phyloP scores from a whole-genome alignment of 768 basidiomycete genomes.

The Zangia roseola region DNA sequence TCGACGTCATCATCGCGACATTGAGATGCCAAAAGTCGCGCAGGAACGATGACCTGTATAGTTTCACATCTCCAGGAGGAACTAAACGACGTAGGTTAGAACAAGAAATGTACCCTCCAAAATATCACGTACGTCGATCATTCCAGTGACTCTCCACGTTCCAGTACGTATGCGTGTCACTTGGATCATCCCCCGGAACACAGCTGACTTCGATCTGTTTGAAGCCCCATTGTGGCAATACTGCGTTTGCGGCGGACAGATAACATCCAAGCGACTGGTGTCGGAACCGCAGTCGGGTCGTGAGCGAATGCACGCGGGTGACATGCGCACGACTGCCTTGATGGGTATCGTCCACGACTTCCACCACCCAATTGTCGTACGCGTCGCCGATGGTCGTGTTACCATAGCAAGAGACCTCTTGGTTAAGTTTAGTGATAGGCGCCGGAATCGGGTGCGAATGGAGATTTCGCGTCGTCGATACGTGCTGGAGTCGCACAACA shows the following conservation, averaged over 20 bases:
- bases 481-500: slow-evolving; percentile 77
- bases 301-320: slow-evolving; percentile 81
- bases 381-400: slow-evolving; percentile 84
- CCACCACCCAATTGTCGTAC: slow-evolving; percentile 90
- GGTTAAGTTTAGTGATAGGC: slow-evolving; percentile 83
- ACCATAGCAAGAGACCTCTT: slow-evolving; percentile 94
- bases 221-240: slow-evolving; percentile 97
- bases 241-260: slow-evolving; percentile 81
- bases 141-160: slow-evolving; percentile 99
- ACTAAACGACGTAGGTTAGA: slow-evolving; percentile 45
- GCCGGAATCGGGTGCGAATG: slow-evolving; percentile 90
- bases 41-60: slow-evolving; percentile 88
- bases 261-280: slow-evolving; percentile 84
- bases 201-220: slow-evolving; percentile 98
- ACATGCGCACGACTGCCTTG: slow-evolving; percentile 56
- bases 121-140: slow-evolving; percentile 68
- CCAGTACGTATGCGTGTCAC: slow-evolving; percentile 90
- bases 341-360: slow-evolving; percentile 88
- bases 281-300: slow-evolving; percentile 83
- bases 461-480: slow-evolving; percentile 81
- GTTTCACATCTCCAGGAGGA: slow-evolving; percentile 76
- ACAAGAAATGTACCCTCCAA: not conserved
- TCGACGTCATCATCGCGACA: slow-evolving; percentile 99
- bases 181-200: slow-evolving; percentile 79
- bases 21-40: slow-evolving; percentile 99